These are phyloP conservation scores for Solanum chaucha DNA, from an alignment of 257 asterid genomes.

Conservation along the genomic window DNA sequence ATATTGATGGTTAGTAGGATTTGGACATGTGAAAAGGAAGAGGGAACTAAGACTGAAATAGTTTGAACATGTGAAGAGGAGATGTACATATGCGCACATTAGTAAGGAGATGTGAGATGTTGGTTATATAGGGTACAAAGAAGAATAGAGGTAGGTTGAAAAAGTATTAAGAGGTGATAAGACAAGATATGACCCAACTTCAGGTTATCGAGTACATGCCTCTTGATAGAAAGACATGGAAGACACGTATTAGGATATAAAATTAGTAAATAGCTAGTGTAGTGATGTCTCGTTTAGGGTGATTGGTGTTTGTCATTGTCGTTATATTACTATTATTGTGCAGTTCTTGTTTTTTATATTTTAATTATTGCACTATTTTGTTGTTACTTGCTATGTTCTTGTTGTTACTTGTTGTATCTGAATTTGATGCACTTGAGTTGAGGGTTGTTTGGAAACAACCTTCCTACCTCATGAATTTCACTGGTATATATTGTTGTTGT, in stretches of 20 bases:
- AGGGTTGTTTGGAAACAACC: no score
- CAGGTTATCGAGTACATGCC: no score
- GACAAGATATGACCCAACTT: not conserved
- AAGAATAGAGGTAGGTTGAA: fast-evolving
- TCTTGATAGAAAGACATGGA: no score
- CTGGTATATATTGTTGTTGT: no score
- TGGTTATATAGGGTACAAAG: not conserved
- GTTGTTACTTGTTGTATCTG: not conserved
- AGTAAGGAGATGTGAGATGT: not conserved
- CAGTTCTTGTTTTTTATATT: not conserved
- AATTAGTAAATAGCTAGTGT: not conserved
- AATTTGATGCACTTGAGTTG: not conserved
- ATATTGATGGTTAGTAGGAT: not conserved
- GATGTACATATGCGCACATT: no score
- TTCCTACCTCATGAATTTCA: no score
- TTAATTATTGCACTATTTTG: not conserved
- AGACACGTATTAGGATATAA: no score
- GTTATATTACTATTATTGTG: not conserved
- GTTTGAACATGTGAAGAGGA: no score
- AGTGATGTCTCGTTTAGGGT: not conserved
- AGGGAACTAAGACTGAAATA: no score
- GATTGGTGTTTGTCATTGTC: not conserved
- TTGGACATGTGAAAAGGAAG: no score
- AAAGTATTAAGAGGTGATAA: not conserved
- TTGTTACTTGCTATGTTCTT: not conserved